Conservation (phyloP, 2,329 filamentous ascomycete genomes). For the Oidium heveae region DNA sequence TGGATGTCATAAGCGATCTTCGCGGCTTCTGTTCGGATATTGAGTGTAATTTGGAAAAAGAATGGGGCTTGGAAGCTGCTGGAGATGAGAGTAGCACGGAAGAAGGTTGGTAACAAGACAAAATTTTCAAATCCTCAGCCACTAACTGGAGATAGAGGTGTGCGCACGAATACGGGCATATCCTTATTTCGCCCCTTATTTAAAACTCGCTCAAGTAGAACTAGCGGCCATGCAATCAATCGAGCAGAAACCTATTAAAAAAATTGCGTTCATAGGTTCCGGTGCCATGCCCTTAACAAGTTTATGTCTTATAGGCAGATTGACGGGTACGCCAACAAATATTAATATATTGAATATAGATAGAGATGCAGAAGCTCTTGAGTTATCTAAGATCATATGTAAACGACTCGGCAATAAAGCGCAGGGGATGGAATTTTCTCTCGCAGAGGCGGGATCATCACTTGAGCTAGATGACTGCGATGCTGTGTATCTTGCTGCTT, state of each 20-base stretch:
- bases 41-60: slow-evolving; percentile 20
- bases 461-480: slow-evolving; percentile 16
- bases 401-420: slow-evolving; percentile 12
- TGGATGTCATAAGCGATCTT: slow-evolving; percentile 15
- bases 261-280: slow-evolving; percentile 23
- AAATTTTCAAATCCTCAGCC: background rate
- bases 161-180: slow-evolving; percentile 16
- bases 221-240: slow-evolving; percentile 18
- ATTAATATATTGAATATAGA: slow-evolving; percentile 19
- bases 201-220: slow-evolving; percentile 22
- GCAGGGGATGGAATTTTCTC: slow-evolving; percentile 16
- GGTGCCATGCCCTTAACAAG: slow-evolving; percentile 24
- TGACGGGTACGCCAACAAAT: background rate
- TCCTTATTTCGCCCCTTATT: slow-evolving; percentile 24
- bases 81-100: background rate
- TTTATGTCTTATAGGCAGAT: slow-evolving; percentile 16
- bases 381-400: slow-evolving; percentile 13
- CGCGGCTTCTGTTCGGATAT: slow-evolving; percentile 19
- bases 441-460: slow-evolving; percentile 13
- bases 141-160: slow-evolving; percentile 2
- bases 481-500: slow-evolving; percentile 23
- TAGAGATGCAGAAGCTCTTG: slow-evolving; percentile 15
- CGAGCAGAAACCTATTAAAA: slow-evolving; percentile 10
- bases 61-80: slow-evolving; percentile 19
- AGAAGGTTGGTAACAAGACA: background rate